Evolutionary conservation across 352 stramenopile species (phyloP), one percentile per base, ranked within the genome.

Genomic region (Blastocystis sp.): DNA sequence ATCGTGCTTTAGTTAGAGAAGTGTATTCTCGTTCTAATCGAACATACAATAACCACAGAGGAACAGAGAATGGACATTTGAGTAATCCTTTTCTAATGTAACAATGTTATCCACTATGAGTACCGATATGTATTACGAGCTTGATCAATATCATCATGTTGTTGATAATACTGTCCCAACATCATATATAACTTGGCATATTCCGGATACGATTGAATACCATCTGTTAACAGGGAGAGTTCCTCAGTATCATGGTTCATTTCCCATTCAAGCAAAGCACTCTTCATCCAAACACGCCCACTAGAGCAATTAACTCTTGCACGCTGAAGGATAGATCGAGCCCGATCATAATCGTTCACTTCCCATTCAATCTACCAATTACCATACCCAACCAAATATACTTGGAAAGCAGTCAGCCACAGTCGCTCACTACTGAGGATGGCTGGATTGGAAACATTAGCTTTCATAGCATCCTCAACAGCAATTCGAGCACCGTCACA

Each of bases 151-250:
- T 88, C 19, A 12, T 59, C 89, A 46, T 90, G 74, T 1, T 89
- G 73, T 88, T 95, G 91, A 71, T 95, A 94, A 42, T 93, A 95
- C 89, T 98, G 95, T 0, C 94, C 96, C 27, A 94, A 94, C 95
- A 99, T 98, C 94, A 98, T 98, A 89, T 98, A 97, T 3, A 98
- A 89, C 89, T 98, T 98, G 1, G 93, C 89, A 87, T 95, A 97
- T 21, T 93, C 92, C 0, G 94, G 92, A 87, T 96, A 98, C 61
- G 93, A 90, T 42, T 90, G 75, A 9, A 98, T 91, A 5, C 93
- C 95, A 89, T 97, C 93, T 37, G 95, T 89, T 24, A 98, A 90
- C 1, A 98, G 90, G 39, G 88, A 66, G 19, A 94, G 78, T 19
- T 93, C 90, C 54, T 93, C 93, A 67, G 95, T 91, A 7, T 90